Conservation (phyloP, 306 rosid species). For the Vigna nakashimae region DNA sequence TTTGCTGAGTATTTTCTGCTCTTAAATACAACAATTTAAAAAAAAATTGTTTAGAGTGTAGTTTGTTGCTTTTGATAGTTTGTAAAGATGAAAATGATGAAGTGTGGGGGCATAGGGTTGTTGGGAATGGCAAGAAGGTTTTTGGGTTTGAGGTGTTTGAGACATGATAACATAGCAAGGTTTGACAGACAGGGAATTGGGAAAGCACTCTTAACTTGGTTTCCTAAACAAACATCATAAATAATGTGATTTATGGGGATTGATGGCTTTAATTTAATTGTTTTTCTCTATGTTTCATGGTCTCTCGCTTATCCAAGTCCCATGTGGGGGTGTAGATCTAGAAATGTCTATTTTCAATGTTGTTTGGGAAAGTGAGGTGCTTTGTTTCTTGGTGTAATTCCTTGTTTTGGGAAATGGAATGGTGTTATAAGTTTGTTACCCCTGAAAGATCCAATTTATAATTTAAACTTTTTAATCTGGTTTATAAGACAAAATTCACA, state of each 20-base stretch:
- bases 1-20: too few species aligned
- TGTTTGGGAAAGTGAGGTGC: constrained; percentile 49
- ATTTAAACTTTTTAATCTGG: not conserved
- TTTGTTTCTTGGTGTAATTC: constrained; percentile 52
- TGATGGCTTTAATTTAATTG: constrained; percentile 24
- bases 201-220: constrained; percentile 31
- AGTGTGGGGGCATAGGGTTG: constrained; percentile 54
- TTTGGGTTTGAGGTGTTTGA: constrained; percentile 47
- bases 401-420: constrained; percentile 50
- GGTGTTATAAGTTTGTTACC: constrained; percentile 31
- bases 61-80: constrained; percentile 47
- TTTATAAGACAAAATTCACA: not conserved
- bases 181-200: constrained; percentile 34
- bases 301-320: constrained; percentile 38
- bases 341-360: constrained; percentile 53
- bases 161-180: constrained; percentile 37
- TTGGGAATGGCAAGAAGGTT: constrained; percentile 52
- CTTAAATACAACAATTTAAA: not conserved
- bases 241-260: constrained; percentile 41
- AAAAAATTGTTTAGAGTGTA: not conserved
- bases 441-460: constrained; percentile 30
- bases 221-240: constrained; percentile 41
- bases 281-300: not conserved
- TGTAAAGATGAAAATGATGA: constrained; percentile 65
- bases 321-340: constrained; percentile 53